These are phyloP conservation scores for Pichia sp. DNA, from an alignment of 1,139 yeast genomes.

Conservation along the genomic window DNA sequence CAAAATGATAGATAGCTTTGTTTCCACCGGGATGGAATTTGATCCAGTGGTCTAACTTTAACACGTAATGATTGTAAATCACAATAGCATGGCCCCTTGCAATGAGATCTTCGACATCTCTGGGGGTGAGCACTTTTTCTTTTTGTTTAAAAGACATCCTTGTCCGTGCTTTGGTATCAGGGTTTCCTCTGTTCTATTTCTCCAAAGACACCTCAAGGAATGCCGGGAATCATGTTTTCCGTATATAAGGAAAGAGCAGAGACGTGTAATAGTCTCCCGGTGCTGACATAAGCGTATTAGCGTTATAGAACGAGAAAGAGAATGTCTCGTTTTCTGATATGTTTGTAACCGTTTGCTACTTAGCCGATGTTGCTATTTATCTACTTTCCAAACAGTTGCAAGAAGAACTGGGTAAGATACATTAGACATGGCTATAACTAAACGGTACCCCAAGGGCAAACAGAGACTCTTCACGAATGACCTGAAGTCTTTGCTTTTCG, in stretches of 20 bases:
- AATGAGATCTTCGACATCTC: constrained; percentile 49
- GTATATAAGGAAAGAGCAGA: too few species aligned
- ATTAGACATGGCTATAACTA: constrained; percentile 13
- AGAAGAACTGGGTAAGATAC: too few species aligned
- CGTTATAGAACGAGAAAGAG: too few species aligned
- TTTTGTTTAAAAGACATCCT: background rate
- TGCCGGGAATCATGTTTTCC: too few species aligned
- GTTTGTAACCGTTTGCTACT: too few species aligned
- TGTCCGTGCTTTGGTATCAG: background rate
- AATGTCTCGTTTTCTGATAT: too few species aligned
- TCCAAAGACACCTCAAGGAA: too few species aligned
- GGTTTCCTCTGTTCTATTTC: background rate
- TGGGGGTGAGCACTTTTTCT: constrained; percentile 2
- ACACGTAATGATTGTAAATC: constrained; percentile 55
- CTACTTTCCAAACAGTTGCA: background rate
- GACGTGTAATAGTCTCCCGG: too few species aligned
- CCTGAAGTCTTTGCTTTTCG: constrained; percentile 64
- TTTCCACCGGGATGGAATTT: constrained; percentile 84
- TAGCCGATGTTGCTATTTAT: too few species aligned
- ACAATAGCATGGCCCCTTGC: constrained; percentile 67
- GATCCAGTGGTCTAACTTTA: constrained; percentile 69
- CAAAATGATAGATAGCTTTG: constrained; percentile 74
- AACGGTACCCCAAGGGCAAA: constrained; percentile 22
- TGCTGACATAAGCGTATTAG: too few species aligned
- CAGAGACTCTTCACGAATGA: constrained; percentile 52